phyloP scores from a whole-genome alignment of 306 rosid species.

The Delonix regia region DNA sequence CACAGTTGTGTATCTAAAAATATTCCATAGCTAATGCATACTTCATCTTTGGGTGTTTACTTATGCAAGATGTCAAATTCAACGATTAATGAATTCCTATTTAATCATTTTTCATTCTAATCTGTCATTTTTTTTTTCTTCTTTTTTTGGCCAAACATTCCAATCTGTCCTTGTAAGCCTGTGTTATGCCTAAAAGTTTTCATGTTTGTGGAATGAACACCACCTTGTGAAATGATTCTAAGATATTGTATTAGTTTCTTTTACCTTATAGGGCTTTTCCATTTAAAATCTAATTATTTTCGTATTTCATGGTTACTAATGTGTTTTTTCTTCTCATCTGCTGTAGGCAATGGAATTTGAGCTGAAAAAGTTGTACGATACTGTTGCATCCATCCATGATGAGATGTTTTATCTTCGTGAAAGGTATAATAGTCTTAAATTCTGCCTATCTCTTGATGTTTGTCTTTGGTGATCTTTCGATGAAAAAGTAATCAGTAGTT shows the following conservation, averaged over 20 bases:
- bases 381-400: slow-evolving; percentile 75
- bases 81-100: neutral
- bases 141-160: too few species aligned
- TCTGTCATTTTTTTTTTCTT: too few species aligned
- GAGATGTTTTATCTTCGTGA: slow-evolving; percentile 98
- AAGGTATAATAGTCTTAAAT: slow-evolving; percentile 54
- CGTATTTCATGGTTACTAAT: slow-evolving; percentile 18
- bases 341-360: slow-evolving; percentile 87
- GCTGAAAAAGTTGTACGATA: slow-evolving; percentile 73
- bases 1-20: neutral
- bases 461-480: slow-evolving; percentile 26
- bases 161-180: neutral
- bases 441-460: neutral
- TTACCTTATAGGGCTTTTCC: neutral
- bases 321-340: slow-evolving; percentile 34
- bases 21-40: neutral
- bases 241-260: slow-evolving; percentile 5
- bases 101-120: slow-evolving; percentile 1
- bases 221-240: neutral
- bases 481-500: slow-evolving; percentile 9
- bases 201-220: neutral
- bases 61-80: neutral
- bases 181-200: slow-evolving; percentile 27
- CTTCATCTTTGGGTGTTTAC: neutral
- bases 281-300: slow-evolving; percentile 12